Evolutionary conservation across 257 asterid species (phyloP).

Genomic region (Handroanthus guayacan): DNA sequence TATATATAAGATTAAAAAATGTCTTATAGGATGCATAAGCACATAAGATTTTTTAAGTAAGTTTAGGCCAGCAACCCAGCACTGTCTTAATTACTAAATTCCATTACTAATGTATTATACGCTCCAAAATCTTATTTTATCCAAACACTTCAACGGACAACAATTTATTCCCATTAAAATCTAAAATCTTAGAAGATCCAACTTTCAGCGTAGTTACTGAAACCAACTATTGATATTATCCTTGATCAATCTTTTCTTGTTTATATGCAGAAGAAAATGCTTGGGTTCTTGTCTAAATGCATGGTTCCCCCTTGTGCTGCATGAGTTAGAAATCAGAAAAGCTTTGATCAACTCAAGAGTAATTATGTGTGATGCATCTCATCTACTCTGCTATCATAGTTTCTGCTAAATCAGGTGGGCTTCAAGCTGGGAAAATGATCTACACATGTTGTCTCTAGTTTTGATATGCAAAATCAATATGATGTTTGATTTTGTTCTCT

Average conservation of each 20-base stretch:
- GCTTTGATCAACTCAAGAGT: neutral
- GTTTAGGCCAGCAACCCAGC: too few relatives aligned
- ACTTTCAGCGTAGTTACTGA: too few relatives aligned
- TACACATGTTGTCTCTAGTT: neutral
- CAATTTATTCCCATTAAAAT: too few relatives aligned
- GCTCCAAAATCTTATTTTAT: too few relatives aligned
- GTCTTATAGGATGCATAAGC: too few relatives aligned
- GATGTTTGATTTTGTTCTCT: too few relatives aligned
- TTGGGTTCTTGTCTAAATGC: conserved; percentile 91
- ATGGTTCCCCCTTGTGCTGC: conserved; percentile 81
- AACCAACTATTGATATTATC: neutral
- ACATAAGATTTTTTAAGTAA: too few relatives aligned
- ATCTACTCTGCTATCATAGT: neutral
- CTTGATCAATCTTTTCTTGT: neutral
- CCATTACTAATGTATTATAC: too few relatives aligned
- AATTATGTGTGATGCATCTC: neutral
- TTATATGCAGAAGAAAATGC: conserved; percentile 71
- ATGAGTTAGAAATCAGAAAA: conserved; percentile 36
- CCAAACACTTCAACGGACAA: too few relatives aligned
- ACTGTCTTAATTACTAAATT: too few relatives aligned
- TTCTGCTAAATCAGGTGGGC: neutral
- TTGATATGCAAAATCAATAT: neutral
- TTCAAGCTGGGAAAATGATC: conserved; percentile 12
- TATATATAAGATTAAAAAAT: too few relatives aligned
- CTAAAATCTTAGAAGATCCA: neutral